Base-by-base conservation (phyloP, 768 basidiomycete species). In the Pisolithus albus region DNA sequence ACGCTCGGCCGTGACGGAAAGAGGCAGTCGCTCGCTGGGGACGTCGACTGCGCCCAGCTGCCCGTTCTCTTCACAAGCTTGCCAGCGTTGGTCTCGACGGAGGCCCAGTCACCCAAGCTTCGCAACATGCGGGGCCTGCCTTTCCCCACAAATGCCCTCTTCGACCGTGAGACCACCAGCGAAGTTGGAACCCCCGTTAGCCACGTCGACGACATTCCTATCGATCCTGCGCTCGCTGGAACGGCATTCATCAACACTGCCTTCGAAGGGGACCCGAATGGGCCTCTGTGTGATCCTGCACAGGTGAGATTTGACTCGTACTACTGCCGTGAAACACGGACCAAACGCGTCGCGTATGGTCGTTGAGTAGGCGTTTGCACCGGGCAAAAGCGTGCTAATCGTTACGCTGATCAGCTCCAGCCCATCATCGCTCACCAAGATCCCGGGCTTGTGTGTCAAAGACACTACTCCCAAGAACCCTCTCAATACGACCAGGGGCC, bases 291-390 rank as follows among this genome's bases (percentile, higher is more conserved):
- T 19, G 44, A 53, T 38, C 51, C 47, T 26, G 59, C 62, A 24
- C 67, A 72, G 63, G 79, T 79, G 56, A 65, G 79, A 70, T 28
- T 32, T 50, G 41, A 40, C 50, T 57, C 54, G 53, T 56, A 54
- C n/a, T 57, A 52, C 51, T 55, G 53, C 57, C 56, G 47, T 47
- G 34, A 46, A 50, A 32, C 55, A 42, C 52, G 51, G 51, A 32
- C 56, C 61, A 56, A 69, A 80, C 84, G 84, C 84, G 85, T 84
- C 85, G 84, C 83, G 84, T 81, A 80, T 74, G 71, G 70, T 64
- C 70, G 64, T 66, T 67, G 68, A 52, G 60, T 48, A 64, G 55
- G 50, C 49, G 56, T 52, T 58, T 53, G 54, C 55, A 54, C 53
- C 51, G 49, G 21, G 55, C 26, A 46, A 30, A 59, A n/a, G 48